phyloP scores from a whole-genome alignment of 2,329 filamentous ascomycete species.

The Xylariomycetidae sp. region DNA sequence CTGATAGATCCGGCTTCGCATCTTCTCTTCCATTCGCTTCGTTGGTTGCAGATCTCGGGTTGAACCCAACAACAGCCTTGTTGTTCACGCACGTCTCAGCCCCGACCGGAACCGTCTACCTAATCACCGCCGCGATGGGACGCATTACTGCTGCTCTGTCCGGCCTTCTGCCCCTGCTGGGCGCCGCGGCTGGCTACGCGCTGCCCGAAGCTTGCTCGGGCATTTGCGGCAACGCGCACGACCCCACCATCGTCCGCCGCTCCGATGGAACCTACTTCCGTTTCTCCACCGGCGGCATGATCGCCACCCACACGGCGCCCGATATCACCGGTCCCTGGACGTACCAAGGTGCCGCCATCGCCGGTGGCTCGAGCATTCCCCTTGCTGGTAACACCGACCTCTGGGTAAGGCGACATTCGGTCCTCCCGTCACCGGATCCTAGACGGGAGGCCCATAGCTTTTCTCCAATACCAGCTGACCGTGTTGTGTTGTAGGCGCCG shows the following conservation, averaged over 20 bases:
- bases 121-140: too few relatives aligned
- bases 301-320: constrained; percentile 32
- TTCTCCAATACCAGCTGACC: too few relatives aligned
- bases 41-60: too few relatives aligned
- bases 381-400: constrained; percentile 30
- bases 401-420: constrained; percentile 35
- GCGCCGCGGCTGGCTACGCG: constrained; percentile 21
- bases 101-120: too few relatives aligned
- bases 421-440: too few relatives aligned
- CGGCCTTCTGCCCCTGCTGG: constrained; percentile 19
- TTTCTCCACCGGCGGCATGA: constrained; percentile 34
- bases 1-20: too few relatives aligned
- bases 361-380: constrained; percentile 29
- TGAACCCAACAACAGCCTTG: too few relatives aligned
- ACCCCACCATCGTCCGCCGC: constrained; percentile 34
- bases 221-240: constrained; percentile 32
- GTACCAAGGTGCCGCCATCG: constrained; percentile 30
- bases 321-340: constrained; percentile 35
- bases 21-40: too few relatives aligned
- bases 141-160: too few relatives aligned
- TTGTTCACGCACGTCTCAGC: too few relatives aligned
- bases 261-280: constrained; percentile 37
- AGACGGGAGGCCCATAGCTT: too few relatives aligned
- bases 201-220: constrained; percentile 33
- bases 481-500: constrained; percentile 47